A percentile compares a stretch with the other conserved stretches of the same genome.
phyloP scores from a whole-genome alignment of 1,284 basidiomycete species.

The Inonotus obliquus region DNA sequence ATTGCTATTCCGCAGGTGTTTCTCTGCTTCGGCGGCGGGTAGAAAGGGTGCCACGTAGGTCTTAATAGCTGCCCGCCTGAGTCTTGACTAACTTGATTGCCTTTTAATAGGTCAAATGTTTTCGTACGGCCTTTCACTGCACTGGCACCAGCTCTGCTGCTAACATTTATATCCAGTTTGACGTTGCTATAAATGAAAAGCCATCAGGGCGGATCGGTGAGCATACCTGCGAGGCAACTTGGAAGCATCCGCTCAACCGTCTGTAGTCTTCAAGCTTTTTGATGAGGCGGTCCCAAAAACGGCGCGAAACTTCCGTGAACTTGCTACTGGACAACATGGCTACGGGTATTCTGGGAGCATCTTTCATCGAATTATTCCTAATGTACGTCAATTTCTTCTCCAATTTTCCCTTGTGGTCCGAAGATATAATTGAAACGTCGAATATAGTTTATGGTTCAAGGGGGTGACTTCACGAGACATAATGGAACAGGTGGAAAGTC shows the following conservation, averaged over 20 bases:
- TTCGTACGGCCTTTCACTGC: constrained; percentile 32
- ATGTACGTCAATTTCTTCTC: constrained; percentile 18
- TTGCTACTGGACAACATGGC: constrained; percentile 74
- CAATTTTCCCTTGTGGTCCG: not conserved
- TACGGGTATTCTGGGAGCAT: constrained; percentile 58
- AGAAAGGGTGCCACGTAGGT: constrained; percentile 5
- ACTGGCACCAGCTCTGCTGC: not conserved
- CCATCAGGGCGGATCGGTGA: constrained; percentile 65
- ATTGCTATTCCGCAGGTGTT: constrained; percentile 16
- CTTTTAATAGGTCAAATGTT: constrained; percentile 35
- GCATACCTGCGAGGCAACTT: constrained; percentile 31
- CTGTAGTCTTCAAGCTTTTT: constrained; percentile 77
- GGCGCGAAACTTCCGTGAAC: constrained; percentile 85
- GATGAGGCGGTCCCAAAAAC: constrained; percentile 72
- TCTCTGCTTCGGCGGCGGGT: constrained; percentile 12
- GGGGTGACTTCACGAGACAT: constrained; percentile 64
- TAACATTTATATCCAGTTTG: constrained; percentile 49
- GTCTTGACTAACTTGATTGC: no score
- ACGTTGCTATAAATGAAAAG: constrained; percentile 60
- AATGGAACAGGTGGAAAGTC: constrained; percentile 92
- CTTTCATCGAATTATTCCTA: constrained; percentile 82
- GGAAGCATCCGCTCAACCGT: constrained; percentile 11
- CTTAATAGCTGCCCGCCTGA: not conserved
- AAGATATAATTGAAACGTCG: not conserved
- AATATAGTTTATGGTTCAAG: constrained; percentile 52